Base-by-base conservation (phyloP, 2,329 filamentous ascomycete genomes). In the Aspergillus oerlinghausenensis region DNA sequence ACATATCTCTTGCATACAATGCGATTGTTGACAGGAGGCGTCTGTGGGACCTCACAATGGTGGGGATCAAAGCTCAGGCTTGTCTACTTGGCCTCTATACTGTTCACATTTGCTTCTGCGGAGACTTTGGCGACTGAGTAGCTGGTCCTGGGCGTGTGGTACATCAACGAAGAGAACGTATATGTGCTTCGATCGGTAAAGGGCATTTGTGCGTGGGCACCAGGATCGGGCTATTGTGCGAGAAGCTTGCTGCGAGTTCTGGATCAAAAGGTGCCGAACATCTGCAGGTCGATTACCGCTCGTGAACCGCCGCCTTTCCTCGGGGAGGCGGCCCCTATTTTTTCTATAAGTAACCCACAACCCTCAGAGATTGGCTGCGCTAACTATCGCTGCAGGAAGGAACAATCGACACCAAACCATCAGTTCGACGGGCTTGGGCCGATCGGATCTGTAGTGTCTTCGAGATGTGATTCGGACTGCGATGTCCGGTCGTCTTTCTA, bases 11-110 rank as follows among this genome's bases (percentile, higher is more conserved):
- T 21, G 19, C 23, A 23, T 47, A 25, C 10, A 9, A 25, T 25
- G 43, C 43, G 6, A 9, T 60, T 59, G 61, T 58, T 59, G 40
- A 54, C 65, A 58, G 66, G 60, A 68, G 70, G 35, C 29, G 45
- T 47, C 71, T 65, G 75, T 76, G 82, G 90, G 90, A 91, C 89
- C 89, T 91, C 90, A 91, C 89, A 85, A 73, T 87, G 84, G 89
- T 92, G 91, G 89, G 89, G 80, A 87, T 95, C 90, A 95, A 91
- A 92, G 90, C 80, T 86, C 91, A 80, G 90, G 83, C 90, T 93
- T 92, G 89, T 93, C 90, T 79, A 82, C 53, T 32, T 54, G 79
- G 65, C 68, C 70, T 52, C 42, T 55, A 48, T 63, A 53, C 28
- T 57, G 61, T 50, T 60, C 28, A 45, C 48, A 19, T 43, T 47